Base-by-base conservation (phyloP, 345 rosid species). In the Reutealis trisperma region DNA sequence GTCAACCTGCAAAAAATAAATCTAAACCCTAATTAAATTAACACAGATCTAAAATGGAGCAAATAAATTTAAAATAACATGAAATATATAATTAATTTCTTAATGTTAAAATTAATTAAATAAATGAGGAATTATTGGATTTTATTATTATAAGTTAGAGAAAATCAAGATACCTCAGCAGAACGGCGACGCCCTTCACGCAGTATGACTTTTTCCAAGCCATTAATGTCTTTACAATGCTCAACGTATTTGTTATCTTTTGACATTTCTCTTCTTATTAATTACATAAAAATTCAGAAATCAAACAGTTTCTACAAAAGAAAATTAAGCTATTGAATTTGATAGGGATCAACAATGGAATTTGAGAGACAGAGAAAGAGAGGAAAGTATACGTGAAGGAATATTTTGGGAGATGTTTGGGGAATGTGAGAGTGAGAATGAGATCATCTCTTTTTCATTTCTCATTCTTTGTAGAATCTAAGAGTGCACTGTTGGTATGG, bases 101-200 rank as follows among this genome's bases (percentile, higher is more conserved):
- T 6, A 65, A 34, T 65, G 51, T 65, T 65, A n/a, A 21, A 21
- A 21, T 21, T 49, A 15, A 63, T 27, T 27, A 27, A 27, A 27
- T 27, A 45, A 21, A 45, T 8, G 58, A 10, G 2, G 11, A 57
- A 47, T 2, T 32, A 63, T 21, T 22, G 27, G 64, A 32, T 19
- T 65, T 19, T 18, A 42, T 34, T 59, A n/a, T n/a, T n/a, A n/a
- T n/a, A n/a, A 44, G 32, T 5, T 22, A 63, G 10, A 49, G 32
- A 52, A 70, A 71, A 63, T 72, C 45, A 47, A 47, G 37, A 32
- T 83, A 96, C 97, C 98, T 92, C 97, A 22, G 90, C 92, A 45
- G 97, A 92, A 73, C 80, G 83, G 73, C 93, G 93, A 41, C 94
- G 96, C 22, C 81, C 74, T 82, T 88, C 97, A 21, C 97, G 94